phyloP scores from a whole-genome alignment of 2,329 filamentous ascomycete species.

The Pseudogymnoascus sp. region DNA sequence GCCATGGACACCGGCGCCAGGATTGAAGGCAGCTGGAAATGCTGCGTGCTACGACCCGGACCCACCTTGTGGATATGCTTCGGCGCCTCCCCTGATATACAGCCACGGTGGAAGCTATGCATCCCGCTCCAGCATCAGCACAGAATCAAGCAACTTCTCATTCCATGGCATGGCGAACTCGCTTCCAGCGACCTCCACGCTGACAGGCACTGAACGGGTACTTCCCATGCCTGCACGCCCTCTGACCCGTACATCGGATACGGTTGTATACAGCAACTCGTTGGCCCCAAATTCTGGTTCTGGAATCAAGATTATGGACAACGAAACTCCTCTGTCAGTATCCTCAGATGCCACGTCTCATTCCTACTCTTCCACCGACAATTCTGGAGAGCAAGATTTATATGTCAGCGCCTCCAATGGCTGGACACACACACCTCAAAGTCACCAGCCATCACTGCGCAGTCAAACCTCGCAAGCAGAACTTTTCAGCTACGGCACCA shows the following conservation, averaged over 20 bases:
- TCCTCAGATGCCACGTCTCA: constrained; percentile 31
- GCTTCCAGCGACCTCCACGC: constrained; percentile 13
- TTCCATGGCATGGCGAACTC: constrained; percentile 12
- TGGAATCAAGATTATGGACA: background rate
- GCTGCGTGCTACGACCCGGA: constrained; percentile 17
- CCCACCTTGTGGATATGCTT: constrained; percentile 15
- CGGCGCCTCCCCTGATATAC: constrained; percentile 7
- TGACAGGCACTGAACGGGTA: constrained; percentile 19
- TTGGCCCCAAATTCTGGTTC: background rate
- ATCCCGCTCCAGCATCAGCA: constrained; percentile 16
- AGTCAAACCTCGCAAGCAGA: background rate
- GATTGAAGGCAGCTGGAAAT: constrained; percentile 13
- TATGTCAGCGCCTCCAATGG: background rate
- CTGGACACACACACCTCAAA: background rate
- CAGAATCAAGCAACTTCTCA: constrained; percentile 16
- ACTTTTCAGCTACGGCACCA: background rate
- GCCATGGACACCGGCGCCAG: constrained; percentile 14
- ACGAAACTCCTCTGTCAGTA: background rate
- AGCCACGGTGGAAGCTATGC: constrained; percentile 15
- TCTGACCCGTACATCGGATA: background rate
- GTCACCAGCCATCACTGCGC: background rate
- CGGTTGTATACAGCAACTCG: background rate
- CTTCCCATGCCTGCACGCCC: constrained; percentile 15
- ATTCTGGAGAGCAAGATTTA: background rate
- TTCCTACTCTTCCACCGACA: constrained; percentile 7